Conservation (phyloP, 83 land plant genomes). For the Picea engelmannii region DNA sequence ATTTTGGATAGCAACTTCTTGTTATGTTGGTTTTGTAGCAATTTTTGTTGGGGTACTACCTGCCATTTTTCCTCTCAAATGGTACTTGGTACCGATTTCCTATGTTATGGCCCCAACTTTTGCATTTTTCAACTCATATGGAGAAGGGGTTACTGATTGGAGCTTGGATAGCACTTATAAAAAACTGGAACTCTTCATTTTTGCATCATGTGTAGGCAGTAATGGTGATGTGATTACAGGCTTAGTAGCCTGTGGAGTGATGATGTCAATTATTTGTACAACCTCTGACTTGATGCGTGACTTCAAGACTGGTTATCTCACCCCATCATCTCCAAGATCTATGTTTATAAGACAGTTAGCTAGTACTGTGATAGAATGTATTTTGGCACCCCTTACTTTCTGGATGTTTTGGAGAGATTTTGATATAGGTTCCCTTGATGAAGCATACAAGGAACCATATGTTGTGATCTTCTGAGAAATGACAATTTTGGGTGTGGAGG, state of each 20-base stretch:
- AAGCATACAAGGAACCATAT: not conserved
- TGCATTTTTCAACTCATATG: constrained; percentile 54
- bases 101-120: constrained; percentile 41
- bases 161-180: constrained; percentile 41
- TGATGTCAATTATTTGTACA: constrained; percentile 16
- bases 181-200: constrained; percentile 42
- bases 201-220: constrained; percentile 36
- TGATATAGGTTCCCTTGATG: constrained; percentile 22
- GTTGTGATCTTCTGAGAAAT: constrained; percentile 33
- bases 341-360: constrained; percentile 43
- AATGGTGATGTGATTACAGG: constrained; percentile 42
- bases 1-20: too few species aligned
- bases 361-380: constrained; percentile 17
- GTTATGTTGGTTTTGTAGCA: too few species aligned
- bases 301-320: constrained; percentile 53
- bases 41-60: too few species aligned
- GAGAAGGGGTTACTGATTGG: constrained; percentile 53
- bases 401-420: constrained; percentile 58
- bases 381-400: constrained; percentile 39
- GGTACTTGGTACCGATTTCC: too few species aligned
- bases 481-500: constrained; percentile 2
- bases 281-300: constrained; percentile 52
- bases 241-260: too few species aligned
- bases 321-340: constrained; percentile 4
- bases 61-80: too few species aligned